Percentiles rank a stretch among this genome's conserved stretches.
These are phyloP conservation scores for Mycena rosella DNA, from an alignment of 768 basidiomycete genomes.

Conservation along the genomic window DNA sequence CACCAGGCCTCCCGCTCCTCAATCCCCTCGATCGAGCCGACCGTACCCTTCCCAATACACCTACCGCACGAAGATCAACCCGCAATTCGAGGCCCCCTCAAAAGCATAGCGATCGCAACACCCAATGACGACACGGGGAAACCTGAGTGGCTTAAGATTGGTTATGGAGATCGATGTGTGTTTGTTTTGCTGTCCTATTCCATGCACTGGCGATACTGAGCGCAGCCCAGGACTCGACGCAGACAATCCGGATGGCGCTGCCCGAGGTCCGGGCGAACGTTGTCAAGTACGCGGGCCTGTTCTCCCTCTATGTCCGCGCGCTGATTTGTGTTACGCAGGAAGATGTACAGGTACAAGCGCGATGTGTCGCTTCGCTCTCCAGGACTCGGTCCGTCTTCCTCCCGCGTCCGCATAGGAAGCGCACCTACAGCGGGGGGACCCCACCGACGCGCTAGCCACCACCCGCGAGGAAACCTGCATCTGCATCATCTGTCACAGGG, in stretches of 20 bases:
- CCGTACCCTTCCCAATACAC: slow-evolving; percentile 92
- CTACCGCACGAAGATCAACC: slow-evolving; percentile 97
- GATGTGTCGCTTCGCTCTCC: slow-evolving; percentile 92
- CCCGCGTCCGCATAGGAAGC: slow-evolving; percentile 49
- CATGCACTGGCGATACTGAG: too few species aligned
- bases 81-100: too few species aligned
- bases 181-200: background rate
- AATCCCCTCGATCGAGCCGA: too few species aligned
- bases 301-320: too few species aligned
- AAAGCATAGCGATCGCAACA: slow-evolving; percentile 36
- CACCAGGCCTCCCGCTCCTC: too few species aligned
- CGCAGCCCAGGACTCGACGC: slow-evolving; percentile 89
- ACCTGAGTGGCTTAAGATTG: slow-evolving; percentile 85
- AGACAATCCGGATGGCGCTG: slow-evolving; percentile 79
- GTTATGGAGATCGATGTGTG: slow-evolving; percentile 93
- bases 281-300: slow-evolving; percentile 66
- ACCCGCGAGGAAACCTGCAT: slow-evolving; percentile 71
- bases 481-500: slow-evolving; percentile 87
- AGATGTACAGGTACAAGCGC: slow-evolving; percentile 83
- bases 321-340: slow-evolving; percentile 67
- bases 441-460: slow-evolving; percentile 50
- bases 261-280: slow-evolving; percentile 73
- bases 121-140: slow-evolving; percentile 43
- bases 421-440: too few species aligned
- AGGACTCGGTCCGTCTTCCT: slow-evolving; percentile 84